Conservation (phyloP, 495 filamentous ascomycete genomes). For the Podospora fimiseda region DNA sequence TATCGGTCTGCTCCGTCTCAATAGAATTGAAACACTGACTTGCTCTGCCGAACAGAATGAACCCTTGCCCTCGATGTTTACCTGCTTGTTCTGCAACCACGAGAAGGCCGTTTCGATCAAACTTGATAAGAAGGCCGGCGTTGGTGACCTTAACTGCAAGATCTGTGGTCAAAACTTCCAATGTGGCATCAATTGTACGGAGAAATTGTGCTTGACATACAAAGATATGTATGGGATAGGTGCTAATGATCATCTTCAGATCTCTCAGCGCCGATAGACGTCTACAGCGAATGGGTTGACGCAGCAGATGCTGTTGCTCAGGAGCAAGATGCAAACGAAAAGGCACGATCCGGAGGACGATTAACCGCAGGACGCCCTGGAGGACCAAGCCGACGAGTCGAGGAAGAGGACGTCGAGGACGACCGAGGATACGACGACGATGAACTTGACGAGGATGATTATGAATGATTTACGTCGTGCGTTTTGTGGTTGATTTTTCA, state of each 20-base stretch:
- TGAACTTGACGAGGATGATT: constrained; percentile 39
- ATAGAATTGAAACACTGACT: constrained; percentile 1
- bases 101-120: constrained; percentile 84
- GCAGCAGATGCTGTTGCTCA: constrained; percentile 59
- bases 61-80: constrained; percentile 78
- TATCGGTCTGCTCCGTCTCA: too few relatives aligned
- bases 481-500: not conserved
- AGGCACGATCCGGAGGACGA: constrained; percentile 1
- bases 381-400: constrained; percentile 19
- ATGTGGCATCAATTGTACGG: constrained; percentile 83
- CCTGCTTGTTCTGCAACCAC: constrained; percentile 98
- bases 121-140: constrained; percentile 82
- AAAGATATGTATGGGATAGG: not conserved
- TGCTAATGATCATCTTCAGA: constrained; percentile 41
- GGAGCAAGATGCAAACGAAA: constrained; percentile 21
- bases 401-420: constrained; percentile 42
- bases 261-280: constrained; percentile 83
- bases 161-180: constrained; percentile 91
- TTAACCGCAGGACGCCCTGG: constrained; percentile 11
- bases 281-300: constrained; percentile 98
- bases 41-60: constrained; percentile 55
- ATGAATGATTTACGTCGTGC: constrained; percentile 30
- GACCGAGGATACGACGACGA: constrained; percentile 38
- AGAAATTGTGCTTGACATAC: not conserved
- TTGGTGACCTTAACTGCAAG: constrained; percentile 82